A percentile compares a stretch with the other conserved stretches of the same genome.
Evolutionary conservation across 441 rosid genomes (phyloP).

Genomic region (Hypseocharis bilobata): DNA sequence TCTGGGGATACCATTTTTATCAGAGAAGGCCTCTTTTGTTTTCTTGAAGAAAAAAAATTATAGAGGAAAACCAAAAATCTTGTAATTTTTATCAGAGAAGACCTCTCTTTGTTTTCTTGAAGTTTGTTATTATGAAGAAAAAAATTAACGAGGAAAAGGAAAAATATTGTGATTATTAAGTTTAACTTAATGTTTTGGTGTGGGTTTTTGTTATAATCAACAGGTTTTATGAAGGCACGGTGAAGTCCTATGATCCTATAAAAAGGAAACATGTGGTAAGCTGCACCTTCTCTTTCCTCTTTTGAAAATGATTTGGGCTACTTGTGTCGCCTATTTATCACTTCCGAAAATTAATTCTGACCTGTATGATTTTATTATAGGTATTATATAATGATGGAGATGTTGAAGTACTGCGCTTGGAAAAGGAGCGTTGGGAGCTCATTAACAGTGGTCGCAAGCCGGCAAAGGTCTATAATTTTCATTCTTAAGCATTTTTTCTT

Average conservation of each 20-base stretch:
- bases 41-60: too few relatives aligned
- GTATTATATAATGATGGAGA: conserved; percentile 92
- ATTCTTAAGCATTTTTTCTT: conserved; percentile 15
- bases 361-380: conserved; percentile 31
- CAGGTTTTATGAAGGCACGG: conserved; percentile 94
- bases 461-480: conserved; percentile 47
- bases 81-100: not conserved
- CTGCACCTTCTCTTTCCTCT: conserved; percentile 15
- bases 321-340: not conserved
- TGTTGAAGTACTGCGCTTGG: conserved; percentile 81
- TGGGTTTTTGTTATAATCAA: conserved; percentile 24
- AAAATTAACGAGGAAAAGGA: not conserved
- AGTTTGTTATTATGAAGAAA: not conserved
- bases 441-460: conserved; percentile 51
- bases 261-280: conserved; percentile 89
- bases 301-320: conserved; percentile 10
- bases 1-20: too few relatives aligned
- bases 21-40: too few relatives aligned
- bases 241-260: conserved; percentile 81
- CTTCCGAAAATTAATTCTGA: conserved; percentile 3
- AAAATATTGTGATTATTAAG: not conserved
- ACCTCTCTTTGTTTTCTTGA: not conserved
- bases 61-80: too few relatives aligned
- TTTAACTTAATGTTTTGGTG: conserved; percentile 8
- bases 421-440: conserved; percentile 92